Base-by-base conservation (phyloP, 2,329 filamentous ascomycete species). In the Alternaria solani region DNA sequence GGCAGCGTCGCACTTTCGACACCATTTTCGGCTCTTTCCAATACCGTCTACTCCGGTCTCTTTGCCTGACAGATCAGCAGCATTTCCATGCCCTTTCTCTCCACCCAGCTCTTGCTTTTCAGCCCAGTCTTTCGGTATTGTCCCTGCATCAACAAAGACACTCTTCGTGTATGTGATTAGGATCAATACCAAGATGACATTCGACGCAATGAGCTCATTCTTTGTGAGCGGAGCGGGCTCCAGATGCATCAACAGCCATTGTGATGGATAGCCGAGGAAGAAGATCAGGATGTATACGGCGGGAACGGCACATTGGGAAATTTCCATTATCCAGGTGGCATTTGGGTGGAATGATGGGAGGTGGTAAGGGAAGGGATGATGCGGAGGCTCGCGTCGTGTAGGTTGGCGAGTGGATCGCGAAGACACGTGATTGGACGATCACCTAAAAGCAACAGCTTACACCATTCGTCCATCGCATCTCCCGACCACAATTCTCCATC, bases 181-280 rank as follows among this genome's bases (percentile, higher is more conserved):
- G 20, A 93, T 83, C 64, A 85, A 85, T 18, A 83, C 67, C 18
- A 94, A 82, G 18, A 91, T 81, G 34, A 75, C 55, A 80, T 95
- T 94, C 80, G 94, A 91, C 62, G 85, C 76, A 69, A 86, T 77
- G 12, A 85, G 81, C 76, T 94, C 83, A 57, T 78, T 76, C 57
- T 74, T 77, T 4, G 84, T 85, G 25, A 91, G 81, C 1, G 89
- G 88, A 2, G 86, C 88, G 2, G 84, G 83, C 34, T 87, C 83
- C 62, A 86, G 74, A 57, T 77, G 79, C 66, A 85, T 78, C 75
- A 94, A 91, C 47, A 94, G 82, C 74, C 83, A 85, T 79, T 94
- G 92, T 5, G 91, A 90, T 49, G 86, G 85, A 80, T 90, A 92
- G 62, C 87, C 86, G 4, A 94, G 84, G 73, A 93, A 91, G 54